Evolutionary conservation across 805 yeast genomes (phyloP), one percentile per base, ranked within the genome.

Genomic region (Candida tallmaniae): DNA sequence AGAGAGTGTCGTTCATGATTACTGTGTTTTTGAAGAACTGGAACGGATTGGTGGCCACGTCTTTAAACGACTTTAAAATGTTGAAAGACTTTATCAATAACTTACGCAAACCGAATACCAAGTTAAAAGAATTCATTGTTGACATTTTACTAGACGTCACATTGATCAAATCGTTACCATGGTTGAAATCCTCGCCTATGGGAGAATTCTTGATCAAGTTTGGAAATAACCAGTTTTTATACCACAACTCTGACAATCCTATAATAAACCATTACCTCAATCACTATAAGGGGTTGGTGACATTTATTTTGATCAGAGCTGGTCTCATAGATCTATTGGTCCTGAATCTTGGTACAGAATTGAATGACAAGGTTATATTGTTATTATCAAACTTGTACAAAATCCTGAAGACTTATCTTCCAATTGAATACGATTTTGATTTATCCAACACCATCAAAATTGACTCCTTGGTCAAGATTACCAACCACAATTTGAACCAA

Each of bases 81-180:
- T 51, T 89, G 15, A 63, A 60, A 27, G 75, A 76, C 34, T 59
- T 89, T 19, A 58, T 89, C 2, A 57, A 68, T 27, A 80, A 88
- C 51, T 61, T 93, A 27, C 68, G 72, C 34, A 68, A 73, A 36
- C 78, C 77, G n/a, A 72, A 76, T 8, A 65, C 76, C 1, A 54
- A 67, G 24, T 57, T 80, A 4, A 73, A 85, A 26, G 79, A 75
- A 23, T 73, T 78, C 19, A 52, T 89, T 12, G 60, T 90, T 44
- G 94, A 86, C 48, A 66, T 88, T 2, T 65, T 89, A 26, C 69
- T 80, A 28, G 89, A 83, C 47, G 60, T 83, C 4, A 62, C 93
- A 28, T 60, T 80, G 38, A 75, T 85, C 10, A 67, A 68, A 47
- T 64, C 76, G 1, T 56, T 82, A 13, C 74, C 83, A 0, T 76